Conservation (phyloP, 202 grass and related monocot genomes). For the Carex arenaria region DNA sequence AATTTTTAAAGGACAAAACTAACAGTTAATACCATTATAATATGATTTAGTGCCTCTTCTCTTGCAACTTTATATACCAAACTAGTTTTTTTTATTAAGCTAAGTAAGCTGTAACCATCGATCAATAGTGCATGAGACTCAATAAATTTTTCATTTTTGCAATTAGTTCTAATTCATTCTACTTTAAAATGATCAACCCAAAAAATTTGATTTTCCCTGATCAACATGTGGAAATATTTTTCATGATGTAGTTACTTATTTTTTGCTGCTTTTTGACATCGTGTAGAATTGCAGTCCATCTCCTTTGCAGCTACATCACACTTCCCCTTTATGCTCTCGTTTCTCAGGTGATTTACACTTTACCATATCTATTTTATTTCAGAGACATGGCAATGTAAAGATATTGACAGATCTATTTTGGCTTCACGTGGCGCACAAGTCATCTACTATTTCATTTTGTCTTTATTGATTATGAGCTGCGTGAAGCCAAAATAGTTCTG, state of each 20-base stretch:
- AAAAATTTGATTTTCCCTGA: not conserved
- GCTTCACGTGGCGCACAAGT: too few relatives aligned
- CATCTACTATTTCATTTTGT: too few relatives aligned
- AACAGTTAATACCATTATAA: not conserved
- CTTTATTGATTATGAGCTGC: too few relatives aligned
- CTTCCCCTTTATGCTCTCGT: slow-evolving; percentile 92
- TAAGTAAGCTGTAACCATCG: not conserved
- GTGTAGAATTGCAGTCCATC: slow-evolving; percentile 51
- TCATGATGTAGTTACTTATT: not conserved
- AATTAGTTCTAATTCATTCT: not conserved
- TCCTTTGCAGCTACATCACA: slow-evolving; percentile 88
- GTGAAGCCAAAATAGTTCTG: too few relatives aligned
- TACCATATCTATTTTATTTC: not conserved
- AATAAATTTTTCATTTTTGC: not conserved
- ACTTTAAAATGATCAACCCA: not conserved
- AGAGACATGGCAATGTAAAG: not conserved
- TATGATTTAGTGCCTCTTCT: not conserved
- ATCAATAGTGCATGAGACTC: not conserved
- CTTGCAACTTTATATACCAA: not conserved
- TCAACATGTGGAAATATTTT: not conserved
- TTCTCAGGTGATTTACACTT: slow-evolving; percentile 55
- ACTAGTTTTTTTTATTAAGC: not conserved
- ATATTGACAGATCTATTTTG: too few relatives aligned
- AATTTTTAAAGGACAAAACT: too few relatives aligned
- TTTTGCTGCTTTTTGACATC: not conserved